These are phyloP conservation scores for Mycena sanguinolenta DNA, from an alignment of 768 basidiomycete genomes.

Conservation along the genomic window DNA sequence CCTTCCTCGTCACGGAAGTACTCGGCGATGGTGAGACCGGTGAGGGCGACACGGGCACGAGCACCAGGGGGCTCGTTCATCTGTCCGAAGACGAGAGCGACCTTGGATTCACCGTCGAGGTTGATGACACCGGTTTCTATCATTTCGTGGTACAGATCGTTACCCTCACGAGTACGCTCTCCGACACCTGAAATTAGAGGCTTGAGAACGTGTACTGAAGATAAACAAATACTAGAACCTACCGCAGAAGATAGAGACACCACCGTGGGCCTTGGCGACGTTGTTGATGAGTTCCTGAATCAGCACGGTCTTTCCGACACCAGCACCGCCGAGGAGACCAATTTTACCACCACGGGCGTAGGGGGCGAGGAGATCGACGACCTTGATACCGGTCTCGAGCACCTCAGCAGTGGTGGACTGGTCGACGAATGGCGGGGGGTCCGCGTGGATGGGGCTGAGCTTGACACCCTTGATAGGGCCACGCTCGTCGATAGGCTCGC, in stretches of 20 bases:
- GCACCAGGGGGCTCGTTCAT: constrained; percentile 99
- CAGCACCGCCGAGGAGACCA: constrained; percentile 99
- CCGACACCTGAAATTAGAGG: constrained; percentile 83
- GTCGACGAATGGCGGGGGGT: constrained; percentile 97
- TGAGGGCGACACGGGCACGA: constrained; percentile 99
- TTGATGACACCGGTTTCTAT: constrained; percentile 99
- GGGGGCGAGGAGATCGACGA: constrained; percentile 98
- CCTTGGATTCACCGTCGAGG: constrained; percentile 99
- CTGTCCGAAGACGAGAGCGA: constrained; percentile 99
- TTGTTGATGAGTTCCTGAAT: constrained; percentile 99
- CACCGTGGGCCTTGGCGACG: constrained; percentile 99
- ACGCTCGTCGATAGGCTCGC: constrained; percentile 99
- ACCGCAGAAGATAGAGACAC: constrained; percentile 99
- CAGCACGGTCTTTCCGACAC: constrained; percentile 99
- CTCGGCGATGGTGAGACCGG: constrained; percentile 99
- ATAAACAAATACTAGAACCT: constrained; percentile 40
- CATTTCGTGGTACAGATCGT: constrained; percentile 99
- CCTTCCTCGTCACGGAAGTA: constrained; percentile 99
- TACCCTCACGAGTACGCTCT: constrained; percentile 99
- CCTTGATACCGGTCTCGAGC: constrained; percentile 99
- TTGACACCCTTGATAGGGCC: constrained; percentile 98
- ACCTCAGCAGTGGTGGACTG: constrained; percentile 99
- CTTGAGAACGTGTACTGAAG: constrained; percentile 8
- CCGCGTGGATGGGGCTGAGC: constrained; percentile 93
- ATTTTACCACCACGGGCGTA: constrained; percentile 99